Base-by-base conservation (phyloP, 495 filamentous ascomycete species). In the Lepraria neglecta region DNA sequence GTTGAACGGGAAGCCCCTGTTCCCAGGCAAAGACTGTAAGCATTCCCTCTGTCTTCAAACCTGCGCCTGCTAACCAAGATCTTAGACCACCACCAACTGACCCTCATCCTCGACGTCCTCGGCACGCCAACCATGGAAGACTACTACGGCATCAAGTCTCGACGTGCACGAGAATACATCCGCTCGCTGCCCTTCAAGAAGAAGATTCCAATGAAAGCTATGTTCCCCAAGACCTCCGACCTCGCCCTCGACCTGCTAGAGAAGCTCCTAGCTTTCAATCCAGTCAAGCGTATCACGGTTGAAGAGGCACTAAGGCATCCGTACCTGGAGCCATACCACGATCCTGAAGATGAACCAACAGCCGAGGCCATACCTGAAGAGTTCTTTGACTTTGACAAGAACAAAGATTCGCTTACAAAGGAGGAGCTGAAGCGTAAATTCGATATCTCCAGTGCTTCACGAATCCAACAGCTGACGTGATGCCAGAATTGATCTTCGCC, bases 181-280 rank as follows among this genome's bases (percentile, higher is more conserved):
- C 91, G 95, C 45, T 96, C 92, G 50, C 85, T 99, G 43, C 95
- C 95, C n/a, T 99, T 99, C 81, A 99, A 97, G 84, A 99, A 99
- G 87, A 97, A 96, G 83, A 92, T 97, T 53, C 92, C 95, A 0
- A 95, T 97, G 86, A 89, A 91, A 69, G 87, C 87, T 43, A 86
- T 99, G 77, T 99, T 99, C 82, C 95, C 94, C 60, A 95, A 96
- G 79, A 96, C 91, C 46, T 94, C 90, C 44, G 91, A 96, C 40
- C 79, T 92, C 53, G 95, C 95, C 1, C 83, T 97, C 33, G 94
- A 99, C 69, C 80, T 99, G 44, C 79, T 99, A 31, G 95, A 99
- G 79, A 92, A 92, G 73, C 80, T 99, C 15, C 81, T 99, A 33
- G 92, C 94, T 9, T 99, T 99, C 78, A 99, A 99, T 76, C 95